A percentile compares a stretch with the other conserved stretches of the same genome.
Conservation (phyloP, 306 rosid genomes). For the Citrullus amarus region DNA sequence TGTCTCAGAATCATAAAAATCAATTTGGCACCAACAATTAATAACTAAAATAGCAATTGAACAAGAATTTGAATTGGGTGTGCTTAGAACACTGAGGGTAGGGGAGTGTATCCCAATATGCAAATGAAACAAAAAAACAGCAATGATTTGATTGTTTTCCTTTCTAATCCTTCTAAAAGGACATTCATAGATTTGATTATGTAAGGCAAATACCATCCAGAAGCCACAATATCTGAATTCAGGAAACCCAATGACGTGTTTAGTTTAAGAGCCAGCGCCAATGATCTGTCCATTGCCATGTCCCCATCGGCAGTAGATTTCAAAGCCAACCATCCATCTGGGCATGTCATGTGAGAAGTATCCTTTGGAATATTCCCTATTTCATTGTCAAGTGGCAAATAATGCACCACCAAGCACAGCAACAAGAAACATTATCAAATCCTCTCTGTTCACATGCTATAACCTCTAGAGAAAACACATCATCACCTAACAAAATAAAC, state of each 20-base stretch:
- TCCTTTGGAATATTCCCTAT: slow-evolving; percentile 1
- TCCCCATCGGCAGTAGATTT: background rate
- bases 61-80: background rate
- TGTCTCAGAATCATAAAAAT: background rate
- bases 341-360: background rate
- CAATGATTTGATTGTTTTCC: background rate
- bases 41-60: background rate
- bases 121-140: background rate
- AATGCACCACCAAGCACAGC: background rate
- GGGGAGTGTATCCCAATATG: background rate
- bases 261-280: background rate
- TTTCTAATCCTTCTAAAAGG: background rate
- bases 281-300: background rate
- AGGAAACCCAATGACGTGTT: background rate
- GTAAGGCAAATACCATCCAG: background rate
- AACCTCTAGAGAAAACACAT: background rate
- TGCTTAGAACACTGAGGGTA: background rate
- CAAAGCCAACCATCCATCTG: background rate
- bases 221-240: background rate
- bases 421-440: background rate
- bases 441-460: background rate
- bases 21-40: background rate
- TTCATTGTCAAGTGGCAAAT: background rate
- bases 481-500: background rate
- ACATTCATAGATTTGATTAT: background rate